Evolutionary conservation across 2,329 filamentous ascomycete genomes (phyloP), one percentile per base, ranked within the genome.

Genomic region (Trichothecium sympodiale): DNA sequence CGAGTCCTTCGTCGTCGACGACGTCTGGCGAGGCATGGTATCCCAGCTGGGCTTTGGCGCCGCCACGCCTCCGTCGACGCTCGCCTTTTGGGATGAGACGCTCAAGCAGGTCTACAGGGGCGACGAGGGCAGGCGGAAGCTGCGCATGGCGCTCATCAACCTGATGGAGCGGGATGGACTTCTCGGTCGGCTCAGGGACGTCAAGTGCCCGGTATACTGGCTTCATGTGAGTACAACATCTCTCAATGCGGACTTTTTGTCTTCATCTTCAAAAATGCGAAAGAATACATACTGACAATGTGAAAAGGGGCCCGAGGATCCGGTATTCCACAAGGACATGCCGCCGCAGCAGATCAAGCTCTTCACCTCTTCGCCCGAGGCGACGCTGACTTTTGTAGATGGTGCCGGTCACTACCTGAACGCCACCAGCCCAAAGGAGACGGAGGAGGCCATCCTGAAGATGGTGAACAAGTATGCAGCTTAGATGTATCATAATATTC

Each of bases 141-240:
- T 67, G 25, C 54, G 61, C 34, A 62, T 68, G 53, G 63, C 67
- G 1, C 52, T 62, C 5, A 52, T 57, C 8, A 61, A 57, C 43
- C 51, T 73, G 6, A 34, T 65, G 10, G 62, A 66, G 38, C 50
- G 69, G 26, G 68, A 72, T 36, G 61, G 67, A 2, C 53, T 72
- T 5, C 46, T 67, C 7, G 41, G 57, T n/a, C 55, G 69, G 9
- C 38, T 71, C 27, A 41, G 54, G 15, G 62, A 71, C 40, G 47
- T 73, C 39, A 61, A 53, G 39, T 72, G 67, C 38, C 68, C 68
- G 3, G 64, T 73, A 8, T 58, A 65, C 37, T 72, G 68, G 69
- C 52, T 71, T 13, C 67, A 71, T 47, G 65, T 69, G 41, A 44
- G 56, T 51, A 5, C 28, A 15, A 6, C 20, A 6, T 10, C 20